Evolutionary conservation across 164 flowering plant species (phyloP), one percentile per base, ranked within the genome.

Genomic region (Piper longum): DNA sequence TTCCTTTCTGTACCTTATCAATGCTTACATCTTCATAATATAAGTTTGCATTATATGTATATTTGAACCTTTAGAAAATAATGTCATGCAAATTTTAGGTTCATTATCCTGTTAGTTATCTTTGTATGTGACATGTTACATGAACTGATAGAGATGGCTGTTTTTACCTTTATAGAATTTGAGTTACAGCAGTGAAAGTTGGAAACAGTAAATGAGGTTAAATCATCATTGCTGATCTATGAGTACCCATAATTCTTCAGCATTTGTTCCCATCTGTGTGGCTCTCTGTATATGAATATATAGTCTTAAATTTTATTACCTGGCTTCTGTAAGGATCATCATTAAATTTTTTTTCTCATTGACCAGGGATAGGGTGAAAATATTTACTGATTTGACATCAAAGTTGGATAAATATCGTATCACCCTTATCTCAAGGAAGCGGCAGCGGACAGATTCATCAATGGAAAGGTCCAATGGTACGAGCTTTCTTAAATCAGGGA

Each of bases 321-420:
- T 16, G 18, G 64, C 3, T 17, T 17, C 7, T 17, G 59, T 16
- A 56, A 62, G 16, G 54, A 26, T 18, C 43, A 66, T 12, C 52
- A 55, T 19, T 16, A 76, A 63, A 54, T 39, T 74, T 62, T 12
- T 45, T 16, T 14, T 64, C 62, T 64, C 45, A 62, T 69, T 72
- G 43, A 58, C 65, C 85, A 89, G 96, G 83, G 80, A 74, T 60
- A 78, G 95, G 69, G 70, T 70, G 26, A 85, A 74, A 76, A 80
- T 45, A 75, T 70, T 85, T 59, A 78, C 70, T 67, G 91, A 87
- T 11, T 82, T 83, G 68, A 71, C 82, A 54, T 56, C 58, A 64
- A 84, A 79, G 62, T 69, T 87, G 76, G 79, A 73, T 74, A 83
- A 80, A 70, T 83, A 68, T 67, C 67, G 68, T 18, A 88, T 81